A percentile compares a stretch with the other conserved stretches of the same genome.
These are phyloP conservation scores for Gossypium arboreum DNA, from an alignment of 345 rosid species.

Conservation along the genomic window DNA sequence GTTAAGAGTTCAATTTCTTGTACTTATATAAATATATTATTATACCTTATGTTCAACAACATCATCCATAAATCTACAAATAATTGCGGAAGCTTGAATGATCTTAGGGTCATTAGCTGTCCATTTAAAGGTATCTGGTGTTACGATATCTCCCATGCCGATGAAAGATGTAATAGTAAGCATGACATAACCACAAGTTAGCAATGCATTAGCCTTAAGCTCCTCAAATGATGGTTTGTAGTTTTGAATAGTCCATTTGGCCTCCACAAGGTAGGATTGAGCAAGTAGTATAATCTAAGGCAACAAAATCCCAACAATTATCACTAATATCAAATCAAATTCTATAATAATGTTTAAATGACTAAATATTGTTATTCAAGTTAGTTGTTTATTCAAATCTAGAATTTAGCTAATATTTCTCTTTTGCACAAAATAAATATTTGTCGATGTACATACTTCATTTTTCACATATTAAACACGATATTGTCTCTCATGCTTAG, in stretches of 20 bases:
- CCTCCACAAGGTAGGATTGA: conserved; percentile 21
- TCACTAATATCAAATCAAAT: too few species aligned
- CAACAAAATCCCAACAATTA: not conserved
- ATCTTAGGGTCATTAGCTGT: conserved; percentile 10
- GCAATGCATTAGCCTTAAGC: conserved; percentile 22
- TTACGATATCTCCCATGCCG: conserved; percentile 27
- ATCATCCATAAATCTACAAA: conserved; percentile 34
- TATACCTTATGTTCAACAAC: conserved; percentile 16
- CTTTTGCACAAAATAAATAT: not conserved
- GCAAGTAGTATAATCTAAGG: conserved; percentile 24
- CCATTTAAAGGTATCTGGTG: conserved; percentile 28
- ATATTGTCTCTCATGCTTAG: conserved; percentile 13
- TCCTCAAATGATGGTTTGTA: conserved; percentile 29
- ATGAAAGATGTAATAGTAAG: conserved; percentile 18
- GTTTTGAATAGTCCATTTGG: conserved; percentile 25
- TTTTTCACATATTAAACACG: conserved; percentile 27
- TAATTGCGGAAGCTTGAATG: conserved; percentile 12
- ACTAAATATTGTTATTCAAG: too few species aligned
- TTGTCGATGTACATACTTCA: conserved; percentile 8
- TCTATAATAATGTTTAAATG: too few species aligned
- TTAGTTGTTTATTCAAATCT: too few species aligned
- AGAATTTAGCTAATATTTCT: too few species aligned
- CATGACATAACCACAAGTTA: conserved; percentile 10
- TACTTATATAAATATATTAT: not conserved
- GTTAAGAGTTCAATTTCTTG: not conserved